Conservation (phyloP, 1,139 yeast genomes). For the Petasospora rhodanensis region DNA sequence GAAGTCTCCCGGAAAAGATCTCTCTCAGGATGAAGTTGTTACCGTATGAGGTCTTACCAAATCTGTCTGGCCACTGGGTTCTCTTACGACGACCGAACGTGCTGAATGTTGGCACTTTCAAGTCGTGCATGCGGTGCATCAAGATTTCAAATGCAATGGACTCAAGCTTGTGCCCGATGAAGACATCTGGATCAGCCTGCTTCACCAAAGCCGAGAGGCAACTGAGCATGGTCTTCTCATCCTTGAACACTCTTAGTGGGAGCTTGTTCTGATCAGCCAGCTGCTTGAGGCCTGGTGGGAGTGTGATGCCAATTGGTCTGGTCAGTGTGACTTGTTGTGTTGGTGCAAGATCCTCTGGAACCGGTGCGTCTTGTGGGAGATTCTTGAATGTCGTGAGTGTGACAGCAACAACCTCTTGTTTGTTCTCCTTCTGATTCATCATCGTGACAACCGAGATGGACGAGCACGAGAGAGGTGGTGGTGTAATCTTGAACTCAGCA, state of each 20-base stretch:
- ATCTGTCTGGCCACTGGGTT: constrained; percentile 69
- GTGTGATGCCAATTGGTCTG: constrained; percentile 60
- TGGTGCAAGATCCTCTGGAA: constrained; percentile 51
- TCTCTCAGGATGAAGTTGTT: constrained; percentile 56
- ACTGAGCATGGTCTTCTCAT: constrained; percentile 69
- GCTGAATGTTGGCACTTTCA: constrained; percentile 72
- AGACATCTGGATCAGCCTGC: constrained; percentile 80
- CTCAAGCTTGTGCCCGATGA: constrained; percentile 84
- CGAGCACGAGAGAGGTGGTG: constrained; percentile 67
- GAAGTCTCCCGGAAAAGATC: constrained; percentile 76
- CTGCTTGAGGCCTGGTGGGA: constrained; percentile 72
- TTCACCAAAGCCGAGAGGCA: constrained; percentile 72
- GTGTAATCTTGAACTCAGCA: constrained; percentile 32
- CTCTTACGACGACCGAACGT: constrained; percentile 79
- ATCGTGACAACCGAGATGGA: constrained; percentile 78
- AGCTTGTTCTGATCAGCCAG: constrained; percentile 49
- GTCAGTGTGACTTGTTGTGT: constrained; percentile 61
- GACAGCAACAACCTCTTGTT: constrained; percentile 84
- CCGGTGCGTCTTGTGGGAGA: constrained; percentile 70
- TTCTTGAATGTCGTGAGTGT: constrained; percentile 65
- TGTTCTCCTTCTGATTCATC: constrained; percentile 64
- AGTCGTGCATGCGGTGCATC: constrained; percentile 75
- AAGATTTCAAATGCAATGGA: constrained; percentile 74
- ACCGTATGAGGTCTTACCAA: constrained; percentile 46
- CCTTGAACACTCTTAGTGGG: constrained; percentile 53